Evolutionary conservation across 306 rosid species (phyloP).

Genomic region (Rosa lucieae): DNA sequence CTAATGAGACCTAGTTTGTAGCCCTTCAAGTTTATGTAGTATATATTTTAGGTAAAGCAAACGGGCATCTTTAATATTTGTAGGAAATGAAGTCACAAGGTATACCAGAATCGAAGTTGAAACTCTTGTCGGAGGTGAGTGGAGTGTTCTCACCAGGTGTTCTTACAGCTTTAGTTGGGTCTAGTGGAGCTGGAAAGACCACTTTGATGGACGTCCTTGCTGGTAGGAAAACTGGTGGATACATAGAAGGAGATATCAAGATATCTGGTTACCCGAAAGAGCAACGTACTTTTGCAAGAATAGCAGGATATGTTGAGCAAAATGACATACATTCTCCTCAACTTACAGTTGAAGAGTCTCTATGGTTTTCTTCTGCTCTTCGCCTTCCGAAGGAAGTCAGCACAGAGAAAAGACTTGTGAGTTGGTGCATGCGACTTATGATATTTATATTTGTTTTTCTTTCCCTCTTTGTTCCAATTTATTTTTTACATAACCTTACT

Average conservation of each 20-base stretch:
- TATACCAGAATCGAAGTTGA: slow-evolving; percentile 64
- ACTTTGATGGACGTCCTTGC: slow-evolving; percentile 95
- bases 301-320: slow-evolving; percentile 92
- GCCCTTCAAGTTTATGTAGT: not conserved
- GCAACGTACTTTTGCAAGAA: slow-evolving; percentile 78
- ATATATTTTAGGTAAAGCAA: not conserved
- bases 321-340: slow-evolving; percentile 96
- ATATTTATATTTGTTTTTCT: slow-evolving; percentile 4
- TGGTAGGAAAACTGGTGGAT: slow-evolving; percentile 67
- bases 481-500: slow-evolving; percentile 11
- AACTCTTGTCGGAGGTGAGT: slow-evolving; percentile 72
- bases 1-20: not conserved
- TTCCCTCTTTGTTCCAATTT: not conserved
- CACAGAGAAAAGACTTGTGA: slow-evolving; percentile 55
- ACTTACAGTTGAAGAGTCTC: slow-evolving; percentile 82
- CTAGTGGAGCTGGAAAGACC: slow-evolving; percentile 98
- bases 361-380: slow-evolving; percentile 77
- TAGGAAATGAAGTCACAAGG: slow-evolving; percentile 73
- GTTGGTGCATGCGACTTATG: slow-evolving; percentile 19
- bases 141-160: slow-evolving; percentile 92
- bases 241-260: slow-evolving; percentile 74
- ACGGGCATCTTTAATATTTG: not conserved
- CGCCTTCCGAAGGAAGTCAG: slow-evolving; percentile 83
- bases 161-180: slow-evolving; percentile 89
- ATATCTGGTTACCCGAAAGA: slow-evolving; percentile 84